A percentile compares a stretch with the other conserved stretches of the same genome.
Evolutionary conservation across 331 rosid genomes (phyloP).

Genomic region (Saraca asoca): DNA sequence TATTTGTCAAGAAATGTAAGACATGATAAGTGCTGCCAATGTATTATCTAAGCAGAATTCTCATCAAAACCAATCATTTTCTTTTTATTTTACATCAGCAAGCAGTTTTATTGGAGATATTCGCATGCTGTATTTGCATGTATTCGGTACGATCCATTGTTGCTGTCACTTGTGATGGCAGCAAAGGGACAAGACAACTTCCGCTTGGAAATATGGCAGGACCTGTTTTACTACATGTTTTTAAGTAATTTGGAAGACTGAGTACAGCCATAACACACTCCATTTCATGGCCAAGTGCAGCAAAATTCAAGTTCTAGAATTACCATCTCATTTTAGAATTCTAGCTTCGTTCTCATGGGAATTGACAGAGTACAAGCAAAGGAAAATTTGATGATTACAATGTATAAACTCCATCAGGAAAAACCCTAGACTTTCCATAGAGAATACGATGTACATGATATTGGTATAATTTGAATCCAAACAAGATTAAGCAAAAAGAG

Average conservation of each 20-base stretch:
- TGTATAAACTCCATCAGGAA: background rate
- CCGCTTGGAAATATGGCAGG: background rate
- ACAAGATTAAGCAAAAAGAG: background rate
- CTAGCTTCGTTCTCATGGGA: background rate
- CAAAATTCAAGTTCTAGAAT: background rate
- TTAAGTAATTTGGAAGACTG: background rate
- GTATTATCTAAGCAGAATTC: background rate
- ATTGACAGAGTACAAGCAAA: background rate
- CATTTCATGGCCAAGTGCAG: background rate
- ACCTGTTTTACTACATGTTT: background rate
- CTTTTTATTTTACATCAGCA: background rate
- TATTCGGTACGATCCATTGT: background rate
- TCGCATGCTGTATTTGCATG: background rate
- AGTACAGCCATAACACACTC: background rate
- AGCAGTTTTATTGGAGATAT: background rate
- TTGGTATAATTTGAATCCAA: conserved; percentile 7
- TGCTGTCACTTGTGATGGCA: background rate
- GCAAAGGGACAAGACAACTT: background rate
- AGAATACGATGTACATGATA: background rate
- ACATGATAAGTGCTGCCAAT: too few species aligned
- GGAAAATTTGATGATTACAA: background rate
- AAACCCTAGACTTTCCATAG: conserved; percentile 5
- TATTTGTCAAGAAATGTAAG: too few species aligned
- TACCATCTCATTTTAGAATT: background rate
- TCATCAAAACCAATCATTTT: background rate